A percentile compares a stretch with the other conserved stretches of the same genome.
phyloP scores from a whole-genome alignment of 805 yeast species.

The Yamadazyma scolyti region DNA sequence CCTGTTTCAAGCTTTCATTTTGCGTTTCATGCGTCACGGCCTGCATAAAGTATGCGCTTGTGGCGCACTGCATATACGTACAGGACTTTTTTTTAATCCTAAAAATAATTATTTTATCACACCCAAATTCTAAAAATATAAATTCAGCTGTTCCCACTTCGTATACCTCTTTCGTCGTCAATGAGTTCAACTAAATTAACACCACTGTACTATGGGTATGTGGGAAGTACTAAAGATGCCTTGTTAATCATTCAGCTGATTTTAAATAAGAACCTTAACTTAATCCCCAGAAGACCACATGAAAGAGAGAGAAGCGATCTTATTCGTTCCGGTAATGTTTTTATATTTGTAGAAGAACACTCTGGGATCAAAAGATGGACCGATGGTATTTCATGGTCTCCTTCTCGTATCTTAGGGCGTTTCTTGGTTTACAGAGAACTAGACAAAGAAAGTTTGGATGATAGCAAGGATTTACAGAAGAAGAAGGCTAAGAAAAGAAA shows the following conservation, averaged over 20 bases:
- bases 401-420: conserved; percentile 81
- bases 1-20: no score
- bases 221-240: conserved; percentile 82
- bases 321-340: conserved; percentile 74
- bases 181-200: no score
- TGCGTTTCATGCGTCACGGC: no score
- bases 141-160: no score
- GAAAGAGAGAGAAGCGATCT: conserved; percentile 67
- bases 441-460: conserved; percentile 21
- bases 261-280: conserved; percentile 52
- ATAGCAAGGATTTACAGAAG: conserved; percentile 31
- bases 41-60: no score
- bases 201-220: conserved; percentile 73
- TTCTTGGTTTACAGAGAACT: conserved; percentile 78
- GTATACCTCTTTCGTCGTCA: no score
- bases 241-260: conserved; percentile 78
- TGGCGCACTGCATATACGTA: no score
- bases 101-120: no score
- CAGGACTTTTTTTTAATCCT: no score
- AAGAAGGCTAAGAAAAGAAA: conserved; percentile 36
- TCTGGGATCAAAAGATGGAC: conserved; percentile 94
- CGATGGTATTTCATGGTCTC: conserved; percentile 93
- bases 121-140: no score
- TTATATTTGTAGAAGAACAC: conserved; percentile 78
- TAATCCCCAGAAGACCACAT: conserved; percentile 75